Conservation (phyloP, 2,329 filamentous ascomycete species). For the Hypoxylon sp. region DNA sequence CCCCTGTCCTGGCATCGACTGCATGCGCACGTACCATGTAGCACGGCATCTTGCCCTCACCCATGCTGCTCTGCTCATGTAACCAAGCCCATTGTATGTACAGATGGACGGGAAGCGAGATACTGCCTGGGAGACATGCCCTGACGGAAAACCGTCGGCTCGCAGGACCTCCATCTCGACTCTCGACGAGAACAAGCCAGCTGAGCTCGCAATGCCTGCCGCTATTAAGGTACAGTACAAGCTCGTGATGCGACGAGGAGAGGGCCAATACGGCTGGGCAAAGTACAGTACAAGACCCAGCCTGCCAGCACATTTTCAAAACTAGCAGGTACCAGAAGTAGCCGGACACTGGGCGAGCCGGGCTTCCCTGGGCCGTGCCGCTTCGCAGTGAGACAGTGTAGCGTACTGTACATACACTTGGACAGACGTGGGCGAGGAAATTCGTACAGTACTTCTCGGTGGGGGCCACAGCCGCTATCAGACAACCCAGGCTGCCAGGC, state of each 20-base stretch:
- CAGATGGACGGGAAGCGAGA: background rate
- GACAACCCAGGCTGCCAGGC: too few relatives aligned
- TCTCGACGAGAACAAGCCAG: background rate
- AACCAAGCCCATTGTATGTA: background rate
- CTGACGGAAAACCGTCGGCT: constrained; percentile 9
- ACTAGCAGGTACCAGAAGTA: constrained; percentile 28
- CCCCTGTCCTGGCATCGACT: background rate
- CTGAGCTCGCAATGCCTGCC: constrained; percentile 8
- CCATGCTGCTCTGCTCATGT: background rate
- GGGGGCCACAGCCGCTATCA: constrained; percentile 23
- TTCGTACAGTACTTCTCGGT: constrained; percentile 14
- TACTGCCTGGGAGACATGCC: too few relatives aligned
- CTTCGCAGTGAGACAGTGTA: constrained; percentile 12
- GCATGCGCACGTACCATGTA: background rate
- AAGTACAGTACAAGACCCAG: constrained; percentile 17
- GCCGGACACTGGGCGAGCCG: constrained; percentile 12
- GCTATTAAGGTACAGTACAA: constrained; percentile 15
- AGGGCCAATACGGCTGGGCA: constrained; percentile 18
- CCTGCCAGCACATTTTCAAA: too few relatives aligned
- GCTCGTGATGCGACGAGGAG: constrained; percentile 29
- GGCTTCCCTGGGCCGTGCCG: constrained; percentile 22
- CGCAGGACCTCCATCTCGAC: too few relatives aligned
- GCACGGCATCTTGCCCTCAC: background rate
- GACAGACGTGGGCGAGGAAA: constrained; percentile 17
- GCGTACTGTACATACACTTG: constrained; percentile 4